These are phyloP conservation scores for Chaetomium cochliodes DNA, from an alignment of 495 filamentous ascomycete genomes.

Conservation along the genomic window DNA sequence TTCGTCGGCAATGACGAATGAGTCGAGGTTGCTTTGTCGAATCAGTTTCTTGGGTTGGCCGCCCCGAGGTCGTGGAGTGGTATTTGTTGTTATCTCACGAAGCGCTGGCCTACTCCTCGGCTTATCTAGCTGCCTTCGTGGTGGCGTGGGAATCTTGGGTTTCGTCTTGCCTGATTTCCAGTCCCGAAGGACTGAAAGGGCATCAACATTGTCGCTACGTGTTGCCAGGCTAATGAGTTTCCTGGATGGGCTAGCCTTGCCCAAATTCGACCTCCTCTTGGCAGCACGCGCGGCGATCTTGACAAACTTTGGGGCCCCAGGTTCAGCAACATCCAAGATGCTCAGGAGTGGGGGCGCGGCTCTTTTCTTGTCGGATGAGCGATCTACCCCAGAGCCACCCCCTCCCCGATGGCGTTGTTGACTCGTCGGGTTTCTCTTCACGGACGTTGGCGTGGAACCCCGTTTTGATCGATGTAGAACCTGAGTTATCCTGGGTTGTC, in stretches of 20 bases:
- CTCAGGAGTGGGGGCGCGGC: slow-evolving; percentile 55
- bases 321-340: slow-evolving; percentile 68
- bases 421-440: neutral
- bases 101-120: slow-evolving; percentile 29
- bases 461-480: slow-evolving; percentile 38
- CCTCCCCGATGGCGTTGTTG: slow-evolving; percentile 6
- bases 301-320: slow-evolving; percentile 67
- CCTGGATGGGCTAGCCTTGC: slow-evolving; percentile 68
- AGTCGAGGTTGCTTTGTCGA: slow-evolving; percentile 39
- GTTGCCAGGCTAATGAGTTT: slow-evolving; percentile 75
- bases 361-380: slow-evolving; percentile 25
- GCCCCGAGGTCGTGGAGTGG: slow-evolving; percentile 13
- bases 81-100: slow-evolving; percentile 37
- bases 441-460: slow-evolving; percentile 6
- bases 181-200: slow-evolving; percentile 60
- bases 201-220: slow-evolving; percentile 71
- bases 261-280: slow-evolving; percentile 58
- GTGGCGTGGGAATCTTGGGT: slow-evolving; percentile 40
- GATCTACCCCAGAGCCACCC: neutral
- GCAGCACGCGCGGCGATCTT: slow-evolving; percentile 73
- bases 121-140: slow-evolving; percentile 23
- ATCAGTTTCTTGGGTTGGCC: slow-evolving; percentile 29
- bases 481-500: slow-evolving; percentile 50
- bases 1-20: slow-evolving; percentile 32
- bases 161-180: slow-evolving; percentile 74